Percentiles rank a stretch among this genome's conserved stretches.
phyloP scores from a whole-genome alignment of 2,329 filamentous ascomycete genomes.

The Rachicladosporium sp. region DNA sequence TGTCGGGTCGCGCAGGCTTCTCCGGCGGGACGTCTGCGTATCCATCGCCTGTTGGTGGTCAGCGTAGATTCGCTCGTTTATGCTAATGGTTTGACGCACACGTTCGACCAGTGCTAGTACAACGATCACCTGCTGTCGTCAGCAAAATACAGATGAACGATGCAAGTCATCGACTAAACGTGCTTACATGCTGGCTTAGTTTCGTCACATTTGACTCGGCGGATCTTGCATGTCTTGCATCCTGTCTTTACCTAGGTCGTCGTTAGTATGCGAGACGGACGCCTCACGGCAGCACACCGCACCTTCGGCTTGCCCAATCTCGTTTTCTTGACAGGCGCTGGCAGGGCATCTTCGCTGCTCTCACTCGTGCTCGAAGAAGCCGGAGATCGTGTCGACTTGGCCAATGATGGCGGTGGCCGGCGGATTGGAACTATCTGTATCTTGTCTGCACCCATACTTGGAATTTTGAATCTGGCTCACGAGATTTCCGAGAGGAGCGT shows the following conservation, averaged over 20 bases:
- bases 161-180: background rate
- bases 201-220: constrained; percentile 27
- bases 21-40: constrained; percentile 48
- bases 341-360: background rate
- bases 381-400: background rate
- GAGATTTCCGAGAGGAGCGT: too few relatives aligned
- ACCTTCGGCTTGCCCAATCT: constrained; percentile 3
- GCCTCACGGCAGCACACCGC: too few relatives aligned
- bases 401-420: background rate
- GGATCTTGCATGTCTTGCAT: constrained; percentile 11
- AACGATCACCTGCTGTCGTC: constrained; percentile 6
- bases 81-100: constrained; percentile 28
- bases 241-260: constrained; percentile 4
- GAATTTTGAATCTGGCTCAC: too few relatives aligned
- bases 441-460: background rate
- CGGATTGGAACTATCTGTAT: constrained; percentile 2
- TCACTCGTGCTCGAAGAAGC: background rate
- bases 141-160: too few relatives aligned
- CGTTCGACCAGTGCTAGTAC: constrained; percentile 26
- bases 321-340: background rate
- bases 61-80: background rate
- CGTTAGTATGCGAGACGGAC: too few relatives aligned
- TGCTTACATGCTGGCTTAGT: constrained; percentile 20
- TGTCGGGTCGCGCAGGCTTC: constrained; percentile 39
- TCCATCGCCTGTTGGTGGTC: constrained; percentile 53